Base-by-base conservation (phyloP, 352 stramenopile genomes). In the Globisporangium iwayamae region DNA sequence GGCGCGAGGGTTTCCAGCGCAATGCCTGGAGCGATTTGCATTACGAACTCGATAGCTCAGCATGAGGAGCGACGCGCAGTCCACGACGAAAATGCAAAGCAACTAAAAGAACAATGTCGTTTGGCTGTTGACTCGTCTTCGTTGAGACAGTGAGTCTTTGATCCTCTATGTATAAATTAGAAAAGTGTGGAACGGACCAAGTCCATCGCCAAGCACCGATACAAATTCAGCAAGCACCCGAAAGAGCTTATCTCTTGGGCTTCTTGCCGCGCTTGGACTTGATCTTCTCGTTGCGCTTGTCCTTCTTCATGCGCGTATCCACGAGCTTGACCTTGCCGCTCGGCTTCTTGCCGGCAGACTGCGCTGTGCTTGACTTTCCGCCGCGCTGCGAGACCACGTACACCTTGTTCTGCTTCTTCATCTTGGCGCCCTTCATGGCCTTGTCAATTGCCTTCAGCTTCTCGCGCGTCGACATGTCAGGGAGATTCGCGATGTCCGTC, bases 381-480 rank as follows among this genome's bases (percentile, higher is more conserved):
- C 81, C 84, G 45, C 86, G 88, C 11, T 76, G 87, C 9, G 91
- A 96, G 9, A 99, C 94, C 1, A 99, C 96, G 75, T 99, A 99
- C 38, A 98, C 90, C 79, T 99, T 99, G 64, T 91, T 94, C 60
- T 97, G 79, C 73, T 97, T 96, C 64, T 94, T 93, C 8, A 87
- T 66, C 65, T 93, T 73, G 2, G 90, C 87, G 8, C 87, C 89
- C 67, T 98, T 98, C 86, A 99, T 98, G 14, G 97, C 92, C 70
- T 98, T 98, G 69, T 98, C 96, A 38, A 99, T 97, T 4, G 96
- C 95, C 82, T 99, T 99, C 0, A 99, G 85, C 75, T 99, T 99
- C 76, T 98, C 96, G 25, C 96, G 82, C 48, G 98, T 98, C 39
- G 90, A 98, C 94, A 99, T 98, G 60, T 99, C 97, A 2, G 89